These are phyloP conservation scores for Cryphonectria carpinicola DNA, from an alignment of 2,329 filamentous ascomycete genomes.

Conservation along the genomic window DNA sequence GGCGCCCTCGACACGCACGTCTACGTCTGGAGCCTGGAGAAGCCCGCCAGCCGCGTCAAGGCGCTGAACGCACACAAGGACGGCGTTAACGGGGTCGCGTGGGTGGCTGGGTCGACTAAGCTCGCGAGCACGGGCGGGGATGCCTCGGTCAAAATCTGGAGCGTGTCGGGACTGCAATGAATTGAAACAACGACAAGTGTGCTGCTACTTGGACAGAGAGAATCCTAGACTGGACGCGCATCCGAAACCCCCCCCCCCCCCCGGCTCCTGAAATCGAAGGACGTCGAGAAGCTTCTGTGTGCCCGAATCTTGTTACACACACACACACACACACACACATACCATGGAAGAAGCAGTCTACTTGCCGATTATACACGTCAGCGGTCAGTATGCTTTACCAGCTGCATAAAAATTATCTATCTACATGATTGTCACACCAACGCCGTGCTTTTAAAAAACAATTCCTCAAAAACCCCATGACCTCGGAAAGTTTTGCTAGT, in stretches of 20 bases:
- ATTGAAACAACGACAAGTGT: constrained; percentile 1
- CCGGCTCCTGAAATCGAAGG: not conserved
- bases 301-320: not conserved
- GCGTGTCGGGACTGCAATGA: constrained; percentile 59
- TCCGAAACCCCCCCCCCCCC: not conserved
- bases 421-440: constrained; percentile 9
- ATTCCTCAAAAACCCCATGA: constrained; percentile 1
- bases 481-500: not conserved
- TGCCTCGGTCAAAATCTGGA: constrained; percentile 90
- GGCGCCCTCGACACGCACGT: constrained; percentile 90
- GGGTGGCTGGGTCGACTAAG: constrained; percentile 66
- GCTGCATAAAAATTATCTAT: constrained; percentile 11
- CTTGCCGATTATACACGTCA: constrained; percentile 5
- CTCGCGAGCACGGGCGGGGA: constrained; percentile 84
- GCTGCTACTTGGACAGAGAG: not conserved
- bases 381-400: constrained; percentile 6
- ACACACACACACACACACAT: no score
- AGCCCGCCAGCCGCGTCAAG: constrained; percentile 84
- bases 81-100: constrained; percentile 85
- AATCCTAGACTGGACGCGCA: not conserved
- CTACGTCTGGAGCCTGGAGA: constrained; percentile 85
- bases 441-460: constrained; percentile 3
- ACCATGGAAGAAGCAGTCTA: not conserved
- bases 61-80: constrained; percentile 92
- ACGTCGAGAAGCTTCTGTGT: not conserved